phyloP scores from a whole-genome alignment of 768 basidiomycete species.

The Polyporus arcularius region DNA sequence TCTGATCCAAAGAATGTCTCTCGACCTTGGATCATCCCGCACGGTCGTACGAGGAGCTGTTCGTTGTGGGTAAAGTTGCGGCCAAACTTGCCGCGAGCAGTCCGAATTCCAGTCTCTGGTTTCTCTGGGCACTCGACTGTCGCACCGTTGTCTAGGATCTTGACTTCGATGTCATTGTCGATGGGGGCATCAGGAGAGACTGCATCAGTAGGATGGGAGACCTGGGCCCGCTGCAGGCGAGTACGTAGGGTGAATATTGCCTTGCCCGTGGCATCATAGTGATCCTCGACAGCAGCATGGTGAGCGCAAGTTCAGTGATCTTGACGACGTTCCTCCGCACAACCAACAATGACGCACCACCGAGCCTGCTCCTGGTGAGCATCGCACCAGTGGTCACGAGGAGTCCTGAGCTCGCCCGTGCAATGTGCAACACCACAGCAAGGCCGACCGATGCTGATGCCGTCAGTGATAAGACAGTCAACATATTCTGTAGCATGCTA shows the following conservation, averaged over 20 bases:
- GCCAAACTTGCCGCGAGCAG: too few species aligned
- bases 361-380: neutral
- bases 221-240: neutral
- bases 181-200: too few species aligned
- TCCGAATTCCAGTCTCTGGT: constrained; percentile 2
- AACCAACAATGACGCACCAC: neutral
- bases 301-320: neutral
- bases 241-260: neutral
- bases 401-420: constrained; percentile 3
- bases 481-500: too few species aligned
- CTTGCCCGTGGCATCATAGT: neutral
- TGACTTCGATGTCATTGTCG: too few species aligned
- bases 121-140: neutral
- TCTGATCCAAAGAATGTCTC: constrained; percentile 30
- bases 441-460: constrained; percentile 30
- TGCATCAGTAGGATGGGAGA: neutral
- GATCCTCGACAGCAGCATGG: neutral
- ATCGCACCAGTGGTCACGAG: constrained; percentile 19
- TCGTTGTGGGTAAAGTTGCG: constrained; percentile 30
- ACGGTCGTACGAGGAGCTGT: constrained; percentile 28
- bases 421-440: constrained; percentile 26
- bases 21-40: constrained; percentile 22
- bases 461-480: constrained; percentile 25
- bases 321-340: constrained; percentile 9
- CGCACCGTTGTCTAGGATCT: neutral